Evolutionary conservation across 768 basidiomycete genomes (phyloP).

Genomic region (Leccinum obscurum): DNA sequence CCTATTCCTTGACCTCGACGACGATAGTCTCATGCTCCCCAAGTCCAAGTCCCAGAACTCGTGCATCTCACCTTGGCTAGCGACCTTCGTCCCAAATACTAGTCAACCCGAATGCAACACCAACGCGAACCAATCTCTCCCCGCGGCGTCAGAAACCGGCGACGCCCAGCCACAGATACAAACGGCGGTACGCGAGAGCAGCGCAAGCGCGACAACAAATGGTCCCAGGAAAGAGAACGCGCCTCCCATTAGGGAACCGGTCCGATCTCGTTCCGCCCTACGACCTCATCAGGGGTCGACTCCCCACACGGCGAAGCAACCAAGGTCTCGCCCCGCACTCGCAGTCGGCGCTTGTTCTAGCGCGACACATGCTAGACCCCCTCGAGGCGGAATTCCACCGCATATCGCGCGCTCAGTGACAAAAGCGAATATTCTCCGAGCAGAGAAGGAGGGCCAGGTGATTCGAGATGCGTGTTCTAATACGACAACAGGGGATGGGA

Average conservation of each 20-base stretch:
- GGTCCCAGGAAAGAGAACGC: background rate
- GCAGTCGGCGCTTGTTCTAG: background rate
- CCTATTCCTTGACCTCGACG: constrained; percentile 27
- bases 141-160: background rate
- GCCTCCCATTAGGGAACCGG: constrained; percentile 2
- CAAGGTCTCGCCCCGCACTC: background rate
- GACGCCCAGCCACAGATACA: background rate
- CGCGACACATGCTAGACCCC: constrained; percentile 18
- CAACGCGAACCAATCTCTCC: background rate
- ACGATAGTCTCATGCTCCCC: constrained; percentile 14
- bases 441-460: constrained; percentile 26
- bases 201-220: background rate
- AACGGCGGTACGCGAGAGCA: background rate
- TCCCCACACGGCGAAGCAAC: background rate
- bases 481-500: constrained; percentile 3
- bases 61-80: constrained; percentile 10
- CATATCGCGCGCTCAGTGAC: constrained; percentile 33
- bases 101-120: background rate
- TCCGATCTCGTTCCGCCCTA: constrained; percentile 1
- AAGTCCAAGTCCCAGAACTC: constrained; percentile 1
- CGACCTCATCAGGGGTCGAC: background rate
- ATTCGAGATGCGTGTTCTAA: constrained; percentile 16
- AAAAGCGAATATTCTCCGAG: constrained; percentile 25
- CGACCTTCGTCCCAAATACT: background rate
- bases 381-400: constrained; percentile 33